These are phyloP conservation scores for Haplosporangium gracile DNA, from an alignment of 192 early-diverging fungal genomes.

Conservation along the genomic window DNA sequence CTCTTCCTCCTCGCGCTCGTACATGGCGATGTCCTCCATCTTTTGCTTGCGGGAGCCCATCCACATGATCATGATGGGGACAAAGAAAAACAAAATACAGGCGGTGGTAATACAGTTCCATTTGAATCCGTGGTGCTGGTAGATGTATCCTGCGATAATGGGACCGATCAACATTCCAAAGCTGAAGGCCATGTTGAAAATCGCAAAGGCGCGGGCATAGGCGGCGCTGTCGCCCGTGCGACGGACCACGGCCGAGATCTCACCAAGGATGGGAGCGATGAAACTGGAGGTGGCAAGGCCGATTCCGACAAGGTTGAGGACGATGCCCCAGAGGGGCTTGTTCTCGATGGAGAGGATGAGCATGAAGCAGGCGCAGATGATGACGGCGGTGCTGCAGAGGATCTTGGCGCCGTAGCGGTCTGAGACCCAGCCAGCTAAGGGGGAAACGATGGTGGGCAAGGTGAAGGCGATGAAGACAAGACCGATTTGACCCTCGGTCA, in stretches of 20 bases:
- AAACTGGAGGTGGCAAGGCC: constrained; percentile 46
- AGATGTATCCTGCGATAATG: constrained; percentile 66
- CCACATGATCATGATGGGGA: constrained; percentile 41
- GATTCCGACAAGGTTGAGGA: constrained; percentile 38
- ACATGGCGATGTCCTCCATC: constrained; percentile 52
- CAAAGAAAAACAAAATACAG: constrained; percentile 43
- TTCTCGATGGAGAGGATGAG: constrained; percentile 46
- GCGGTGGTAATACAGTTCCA: constrained; percentile 49
- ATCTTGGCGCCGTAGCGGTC: constrained; percentile 65
- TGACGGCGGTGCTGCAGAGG: constrained; percentile 59
- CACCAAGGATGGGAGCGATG: constrained; percentile 49
- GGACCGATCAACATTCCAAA: constrained; percentile 84
- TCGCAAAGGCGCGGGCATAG: constrained; percentile 73
- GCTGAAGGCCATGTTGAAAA: constrained; percentile 83
- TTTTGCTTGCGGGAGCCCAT: constrained; percentile 51
- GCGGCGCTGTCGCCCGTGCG: constrained; percentile 68
- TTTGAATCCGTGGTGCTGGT: constrained; percentile 38
- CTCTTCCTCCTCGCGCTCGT: constrained; percentile 50
- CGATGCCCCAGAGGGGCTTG: constrained; percentile 51
- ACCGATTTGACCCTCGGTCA: constrained; percentile 63
- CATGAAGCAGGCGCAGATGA: constrained; percentile 57
- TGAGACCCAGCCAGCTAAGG: constrained; percentile 70
- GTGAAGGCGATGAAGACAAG: constrained; percentile 81
- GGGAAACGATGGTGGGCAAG: constrained; percentile 74
- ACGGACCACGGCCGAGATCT: constrained; percentile 52